Evolutionary conservation across 2,329 filamentous ascomycete species (phyloP).

Genomic region (Blastomyces emzantsi): DNA sequence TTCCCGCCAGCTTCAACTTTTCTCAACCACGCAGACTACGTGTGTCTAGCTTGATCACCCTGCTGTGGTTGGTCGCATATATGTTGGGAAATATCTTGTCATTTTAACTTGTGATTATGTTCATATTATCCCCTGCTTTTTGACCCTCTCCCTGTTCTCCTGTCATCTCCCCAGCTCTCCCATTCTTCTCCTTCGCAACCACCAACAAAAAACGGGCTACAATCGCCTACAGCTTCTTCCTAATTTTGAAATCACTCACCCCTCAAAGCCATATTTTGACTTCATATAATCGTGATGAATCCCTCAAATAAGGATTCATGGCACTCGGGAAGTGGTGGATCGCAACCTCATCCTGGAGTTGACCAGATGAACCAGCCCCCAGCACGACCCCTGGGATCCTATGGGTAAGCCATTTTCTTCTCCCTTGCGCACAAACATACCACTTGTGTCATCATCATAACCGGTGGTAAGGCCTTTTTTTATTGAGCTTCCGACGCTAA

Average conservation of each 20-base stretch:
- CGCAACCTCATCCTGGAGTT: conserved; percentile 35
- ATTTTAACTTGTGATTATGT: conserved; percentile 1
- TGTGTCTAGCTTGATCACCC: background rate
- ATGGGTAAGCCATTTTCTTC: conserved; percentile 30
- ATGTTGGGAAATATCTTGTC: background rate
- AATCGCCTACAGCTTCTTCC: background rate
- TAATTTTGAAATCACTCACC: background rate
- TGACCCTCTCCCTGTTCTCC: background rate
- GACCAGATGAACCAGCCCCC: conserved; percentile 35
- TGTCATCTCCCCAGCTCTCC: background rate
- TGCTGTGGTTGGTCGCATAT: conserved; percentile 3
- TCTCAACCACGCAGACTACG: background rate
- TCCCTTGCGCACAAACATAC: conserved; percentile 4
- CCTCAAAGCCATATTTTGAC: background rate
- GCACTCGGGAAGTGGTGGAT: conserved; percentile 33
- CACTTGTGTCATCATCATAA: conserved; percentile 10
- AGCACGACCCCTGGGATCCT: conserved; percentile 34
- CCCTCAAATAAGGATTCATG: conserved; percentile 36
- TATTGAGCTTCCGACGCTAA: conserved; percentile 6
- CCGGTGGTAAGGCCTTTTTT: conserved; percentile 10
- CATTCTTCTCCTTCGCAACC: background rate
- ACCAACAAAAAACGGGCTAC: background rate
- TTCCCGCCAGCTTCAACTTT: conserved; percentile 4
- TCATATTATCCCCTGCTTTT: background rate
- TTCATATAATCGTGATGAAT: conserved; percentile 29